Conservation (phyloP, 2,329 filamentous ascomycete species). For the Periglandula ipomoeae region DNA sequence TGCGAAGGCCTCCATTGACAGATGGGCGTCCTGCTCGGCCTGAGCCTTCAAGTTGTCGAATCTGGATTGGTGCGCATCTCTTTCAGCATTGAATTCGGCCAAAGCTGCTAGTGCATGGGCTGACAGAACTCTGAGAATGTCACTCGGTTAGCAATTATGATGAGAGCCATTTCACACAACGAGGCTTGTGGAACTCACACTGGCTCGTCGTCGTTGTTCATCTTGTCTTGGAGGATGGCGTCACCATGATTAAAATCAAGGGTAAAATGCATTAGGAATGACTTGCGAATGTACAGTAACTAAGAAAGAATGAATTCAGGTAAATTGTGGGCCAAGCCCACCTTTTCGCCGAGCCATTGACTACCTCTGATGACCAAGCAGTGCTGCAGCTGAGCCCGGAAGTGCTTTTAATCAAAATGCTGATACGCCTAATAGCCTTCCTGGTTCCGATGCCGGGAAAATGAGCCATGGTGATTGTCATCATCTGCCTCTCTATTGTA, state of each 20-base stretch:
- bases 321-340: not conserved
- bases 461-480: not conserved
- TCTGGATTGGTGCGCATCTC: conserved; percentile 53
- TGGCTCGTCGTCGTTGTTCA: conserved; percentile 36
- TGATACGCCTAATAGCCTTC: too few relatives aligned
- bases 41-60: conserved; percentile 59
- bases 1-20: conserved; percentile 60
- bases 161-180: too few relatives aligned
- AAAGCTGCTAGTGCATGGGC: conserved; percentile 58
- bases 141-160: conserved; percentile 10
- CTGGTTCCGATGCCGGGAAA: too few relatives aligned
- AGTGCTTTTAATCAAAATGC: too few relatives aligned
- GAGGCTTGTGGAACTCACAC: conserved; percentile 29
- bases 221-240: conserved; percentile 10
- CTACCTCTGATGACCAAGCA: too few relatives aligned
- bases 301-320: not conserved
- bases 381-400: too few relatives aligned
- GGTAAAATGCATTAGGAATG: not conserved
- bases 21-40: conserved; percentile 42
- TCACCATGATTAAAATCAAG: not conserved
- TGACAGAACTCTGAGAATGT: conserved; percentile 43
- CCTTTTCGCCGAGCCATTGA: not conserved
- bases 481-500: not conserved
- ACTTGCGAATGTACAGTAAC: not conserved
- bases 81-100: conserved; percentile 64